Evolutionary conservation across 305 asterid genomes (phyloP).

Genomic region (Salvia sclarea): DNA sequence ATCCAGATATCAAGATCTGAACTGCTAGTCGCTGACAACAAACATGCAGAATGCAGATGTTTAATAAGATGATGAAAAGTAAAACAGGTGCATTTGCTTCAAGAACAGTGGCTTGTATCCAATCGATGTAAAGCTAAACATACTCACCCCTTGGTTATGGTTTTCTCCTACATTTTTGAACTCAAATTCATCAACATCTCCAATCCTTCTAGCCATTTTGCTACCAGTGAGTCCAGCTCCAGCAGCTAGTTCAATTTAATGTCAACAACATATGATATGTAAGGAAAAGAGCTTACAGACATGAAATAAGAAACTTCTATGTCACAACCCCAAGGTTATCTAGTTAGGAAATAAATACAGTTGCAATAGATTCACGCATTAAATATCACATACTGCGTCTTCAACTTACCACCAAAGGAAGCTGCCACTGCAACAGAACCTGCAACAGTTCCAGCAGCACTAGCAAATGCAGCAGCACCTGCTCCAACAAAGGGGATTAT

Average conservation of each 20-base stretch:
- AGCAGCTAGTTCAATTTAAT: constrained; percentile 67
- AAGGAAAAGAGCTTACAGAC: constrained; percentile 6
- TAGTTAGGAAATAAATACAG: constrained; percentile 18
- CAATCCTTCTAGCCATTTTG: constrained; percentile 95
- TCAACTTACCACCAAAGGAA: constrained; percentile 83
- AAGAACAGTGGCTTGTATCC: constrained; percentile 7
- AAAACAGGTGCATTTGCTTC: neutral
- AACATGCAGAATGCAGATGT: neutral
- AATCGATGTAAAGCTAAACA: constrained; percentile 18
- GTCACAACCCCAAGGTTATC: constrained; percentile 3
- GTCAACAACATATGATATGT: constrained; percentile 30
- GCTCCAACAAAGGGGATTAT: constrained; percentile 93
- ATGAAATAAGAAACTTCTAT: constrained; percentile 13
- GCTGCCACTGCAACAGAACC: constrained; percentile 99
- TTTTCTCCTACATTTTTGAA: constrained; percentile 82
- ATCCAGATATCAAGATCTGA: constrained; percentile 83
- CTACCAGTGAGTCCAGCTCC: constrained; percentile 99
- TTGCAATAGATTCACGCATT: constrained; percentile 2
- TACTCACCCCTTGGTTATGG: constrained; percentile 94
- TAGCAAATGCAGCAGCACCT: constrained; percentile 91
- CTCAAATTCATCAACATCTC: constrained; percentile 93
- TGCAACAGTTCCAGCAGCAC: constrained; percentile 94
- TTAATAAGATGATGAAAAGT: neutral
- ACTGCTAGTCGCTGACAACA: constrained; percentile 77
- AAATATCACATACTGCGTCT: constrained; percentile 24